Evolutionary conservation across 176 grass and related monocot genomes (phyloP), one percentile per base, ranked within the genome.

Genomic region (Panicum miliaceum): DNA sequence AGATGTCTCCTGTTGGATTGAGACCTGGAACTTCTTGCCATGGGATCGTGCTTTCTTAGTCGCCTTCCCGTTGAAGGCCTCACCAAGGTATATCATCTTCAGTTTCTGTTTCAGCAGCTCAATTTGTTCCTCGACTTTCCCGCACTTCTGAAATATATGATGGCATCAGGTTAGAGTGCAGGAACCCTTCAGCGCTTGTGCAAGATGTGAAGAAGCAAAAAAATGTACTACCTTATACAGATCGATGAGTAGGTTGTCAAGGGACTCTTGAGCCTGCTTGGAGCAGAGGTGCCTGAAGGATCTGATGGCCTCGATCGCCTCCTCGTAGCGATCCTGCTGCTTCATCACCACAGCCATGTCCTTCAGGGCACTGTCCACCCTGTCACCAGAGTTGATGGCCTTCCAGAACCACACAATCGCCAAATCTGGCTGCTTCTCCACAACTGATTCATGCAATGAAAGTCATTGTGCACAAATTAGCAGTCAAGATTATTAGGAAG

Each of bases 1-100:
- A 10, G 96, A 83, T 2, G 88, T 96, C 70, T 99, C 96, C 77
- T 96, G 89, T 52, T 96, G 86, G 73, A 99, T 87, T 8, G 96
- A 99, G 78, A 99, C 91, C 83, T 99, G 96, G 84, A 99, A 99
- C 81, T 99, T 99, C 81, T 94, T 99, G 56, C 96, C 93, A 50
- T 94, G 96, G 53, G 96, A 99, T 2, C 93, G 96, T 10, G 96
- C 93, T 10, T 90, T 99, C 81, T 98, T 98, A 0, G 96, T 95
- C 0, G 84, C 23, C 85, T 92, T 99, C 61, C 96, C 96, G 5
- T 99, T 96, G 52, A 99, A 99, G 32, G 93, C 89, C 76, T 96
- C 93, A 0, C 96, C 93, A 12, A 87, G 81, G 82, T 85, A 77
- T 86, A 99, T 96, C 93, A 92, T 94, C 74, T 73, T 91, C 13